Conservation (phyloP, 129 eudicot genomes). For the Centella asiatica region DNA sequence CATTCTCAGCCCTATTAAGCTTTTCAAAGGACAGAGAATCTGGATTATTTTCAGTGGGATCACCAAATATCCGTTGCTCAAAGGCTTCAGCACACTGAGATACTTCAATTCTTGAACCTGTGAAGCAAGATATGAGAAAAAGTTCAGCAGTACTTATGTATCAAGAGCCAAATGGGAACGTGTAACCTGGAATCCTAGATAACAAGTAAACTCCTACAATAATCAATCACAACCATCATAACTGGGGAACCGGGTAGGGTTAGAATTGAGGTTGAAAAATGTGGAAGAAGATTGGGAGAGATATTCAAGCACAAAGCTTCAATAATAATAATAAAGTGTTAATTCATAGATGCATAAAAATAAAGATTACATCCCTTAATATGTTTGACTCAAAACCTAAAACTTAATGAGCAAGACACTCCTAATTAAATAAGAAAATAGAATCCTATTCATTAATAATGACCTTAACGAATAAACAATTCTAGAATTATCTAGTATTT, state of each 20-base stretch:
- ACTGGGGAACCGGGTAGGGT: too few relatives aligned
- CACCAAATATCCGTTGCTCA: slow-evolving; percentile 29
- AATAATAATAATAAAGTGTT: too few relatives aligned
- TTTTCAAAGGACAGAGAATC: slow-evolving; percentile 33
- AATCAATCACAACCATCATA: neutral
- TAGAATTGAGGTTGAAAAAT: too few relatives aligned
- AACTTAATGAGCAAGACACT: too few relatives aligned
- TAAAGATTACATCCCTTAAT: too few relatives aligned
- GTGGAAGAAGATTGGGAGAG: neutral
- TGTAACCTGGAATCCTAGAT: neutral
- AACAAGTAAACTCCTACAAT: neutral
- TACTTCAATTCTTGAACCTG: slow-evolving; percentile 21
- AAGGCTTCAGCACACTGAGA: slow-evolving; percentile 38
- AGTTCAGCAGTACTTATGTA: neutral
- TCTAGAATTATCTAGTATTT: too few relatives aligned
- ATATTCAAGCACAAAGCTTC: too few relatives aligned
- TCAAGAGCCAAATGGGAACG: neutral
- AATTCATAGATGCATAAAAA: too few relatives aligned
- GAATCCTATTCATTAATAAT: too few relatives aligned
- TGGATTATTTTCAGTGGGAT: slow-evolving; percentile 1
- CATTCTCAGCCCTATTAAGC: slow-evolving; percentile 32
- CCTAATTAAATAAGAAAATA: too few relatives aligned
- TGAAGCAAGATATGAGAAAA: neutral
- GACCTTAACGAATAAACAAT: too few relatives aligned
- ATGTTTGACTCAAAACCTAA: neutral